Percentiles rank a stretch among this genome's conserved stretches.
These are phyloP conservation scores for Calophaca sinica DNA, from an alignment of 306 rosid genomes.

Conservation along the genomic window DNA sequence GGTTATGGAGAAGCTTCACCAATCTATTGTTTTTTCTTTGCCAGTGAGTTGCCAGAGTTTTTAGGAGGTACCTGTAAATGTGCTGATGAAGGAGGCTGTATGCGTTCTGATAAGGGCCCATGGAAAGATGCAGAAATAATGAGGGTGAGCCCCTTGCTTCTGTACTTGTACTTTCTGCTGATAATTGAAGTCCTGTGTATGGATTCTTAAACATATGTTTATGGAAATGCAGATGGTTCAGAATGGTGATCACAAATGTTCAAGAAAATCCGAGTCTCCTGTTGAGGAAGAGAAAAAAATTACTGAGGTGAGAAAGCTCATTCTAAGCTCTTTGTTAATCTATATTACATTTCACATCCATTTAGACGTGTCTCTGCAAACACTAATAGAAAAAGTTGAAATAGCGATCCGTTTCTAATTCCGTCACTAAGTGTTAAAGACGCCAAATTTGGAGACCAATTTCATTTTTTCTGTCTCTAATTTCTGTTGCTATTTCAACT, in stretches of 20 bases:
- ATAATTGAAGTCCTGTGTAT: conserved; percentile 12
- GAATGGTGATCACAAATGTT: conserved; percentile 76
- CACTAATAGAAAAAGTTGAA: no score
- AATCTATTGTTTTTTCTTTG: conserved; percentile 40
- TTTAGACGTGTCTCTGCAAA: conserved; percentile 32
- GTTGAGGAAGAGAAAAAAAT: conserved; percentile 51
- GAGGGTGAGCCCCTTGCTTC: conserved; percentile 50
- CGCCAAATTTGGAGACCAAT: no score
- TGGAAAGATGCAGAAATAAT: conserved; percentile 79
- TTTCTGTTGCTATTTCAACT: no score
- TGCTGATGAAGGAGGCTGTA: conserved; percentile 84
- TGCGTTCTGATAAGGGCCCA: conserved; percentile 93
- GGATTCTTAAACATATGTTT: conserved; percentile 21
- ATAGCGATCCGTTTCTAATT: no score
- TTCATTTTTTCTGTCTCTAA: no score
- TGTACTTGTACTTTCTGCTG: neutral
- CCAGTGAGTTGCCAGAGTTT: conserved; percentile 89
- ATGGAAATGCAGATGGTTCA: conserved; percentile 79
- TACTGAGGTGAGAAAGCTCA: conserved; percentile 51
- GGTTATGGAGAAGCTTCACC: neutral
- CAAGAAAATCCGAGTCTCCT: conserved; percentile 38
- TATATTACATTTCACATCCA: conserved; percentile 22
- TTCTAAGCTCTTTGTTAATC: conserved; percentile 48
- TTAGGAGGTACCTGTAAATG: conserved; percentile 92
- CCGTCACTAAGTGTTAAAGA: no score